Evolutionary conservation across 2,329 filamentous ascomycete species (phyloP).

Genomic region (Diaporthe helianthi): DNA sequence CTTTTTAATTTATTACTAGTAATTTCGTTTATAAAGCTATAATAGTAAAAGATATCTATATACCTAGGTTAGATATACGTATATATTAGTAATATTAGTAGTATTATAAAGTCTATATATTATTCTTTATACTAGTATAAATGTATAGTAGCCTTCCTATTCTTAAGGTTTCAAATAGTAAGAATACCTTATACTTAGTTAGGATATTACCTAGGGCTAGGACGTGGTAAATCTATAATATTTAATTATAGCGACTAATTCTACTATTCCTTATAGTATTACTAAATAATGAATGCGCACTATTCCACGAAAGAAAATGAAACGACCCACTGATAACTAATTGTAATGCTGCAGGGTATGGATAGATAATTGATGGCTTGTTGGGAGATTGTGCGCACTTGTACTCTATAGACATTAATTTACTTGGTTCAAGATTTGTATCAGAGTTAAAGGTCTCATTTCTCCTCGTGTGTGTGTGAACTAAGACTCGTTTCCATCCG

Average conservation of each 20-base stretch:
- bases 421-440: neutral
- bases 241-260: no score
- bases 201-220: neutral
- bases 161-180: no score
- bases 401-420: neutral
- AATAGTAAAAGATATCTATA: neutral
- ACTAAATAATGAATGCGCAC: no score
- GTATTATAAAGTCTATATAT: no score
- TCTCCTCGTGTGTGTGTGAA: neutral
- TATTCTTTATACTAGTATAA: neutral
- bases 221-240: neutral
- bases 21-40: no score
- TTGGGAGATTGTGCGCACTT: neutral
- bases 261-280: neutral
- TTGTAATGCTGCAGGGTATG: neutral
- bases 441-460: neutral
- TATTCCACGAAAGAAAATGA: neutral
- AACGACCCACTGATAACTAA: neutral
- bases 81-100: neutral
- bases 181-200: no score
- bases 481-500: neutral
- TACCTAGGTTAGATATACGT: neutral
- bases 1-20: no score
- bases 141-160: neutral
- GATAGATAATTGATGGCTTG: neutral